Conservation (phyloP, 352 stramenopile species). For the Pythium aphanidermatum region DNA sequence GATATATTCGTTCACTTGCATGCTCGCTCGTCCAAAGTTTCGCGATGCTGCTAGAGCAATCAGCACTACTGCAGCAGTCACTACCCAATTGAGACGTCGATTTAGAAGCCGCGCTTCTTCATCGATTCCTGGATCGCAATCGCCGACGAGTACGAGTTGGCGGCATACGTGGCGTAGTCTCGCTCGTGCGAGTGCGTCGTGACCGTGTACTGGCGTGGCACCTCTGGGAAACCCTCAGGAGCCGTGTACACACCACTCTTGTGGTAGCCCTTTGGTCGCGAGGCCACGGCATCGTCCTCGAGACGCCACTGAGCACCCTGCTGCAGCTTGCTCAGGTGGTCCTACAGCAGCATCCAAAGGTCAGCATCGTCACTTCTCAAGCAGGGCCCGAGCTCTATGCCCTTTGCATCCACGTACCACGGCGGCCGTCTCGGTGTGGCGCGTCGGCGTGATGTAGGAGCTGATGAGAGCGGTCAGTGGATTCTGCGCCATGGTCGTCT, state of each 20-base stretch:
- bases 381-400: too few species aligned
- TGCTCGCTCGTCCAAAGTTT: too few species aligned
- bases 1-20: too few species aligned
- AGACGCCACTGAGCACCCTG: constrained; percentile 64
- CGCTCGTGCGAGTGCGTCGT: constrained; percentile 60
- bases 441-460: constrained; percentile 60
- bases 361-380: too few species aligned
- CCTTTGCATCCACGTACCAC: constrained; percentile 51
- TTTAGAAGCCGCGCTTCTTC: constrained; percentile 76
- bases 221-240: constrained; percentile 59
- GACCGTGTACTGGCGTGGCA: constrained; percentile 70
- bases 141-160: constrained; percentile 82
- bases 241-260: constrained; percentile 49
- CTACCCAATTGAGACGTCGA: background rate
- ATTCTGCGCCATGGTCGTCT: constrained; percentile 53
- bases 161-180: constrained; percentile 74
- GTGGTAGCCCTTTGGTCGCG: constrained; percentile 58
- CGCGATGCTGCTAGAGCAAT: too few species aligned
- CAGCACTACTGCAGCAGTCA: background rate
- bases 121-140: constrained; percentile 79
- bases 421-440: constrained; percentile 35
- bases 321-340: constrained; percentile 41
- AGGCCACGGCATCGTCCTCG: constrained; percentile 46
- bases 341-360: too few species aligned
- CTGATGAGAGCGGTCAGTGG: constrained; percentile 58